phyloP scores from a whole-genome alignment of 2,329 filamentous ascomycete genomes.

The Trichophyton simii region DNA sequence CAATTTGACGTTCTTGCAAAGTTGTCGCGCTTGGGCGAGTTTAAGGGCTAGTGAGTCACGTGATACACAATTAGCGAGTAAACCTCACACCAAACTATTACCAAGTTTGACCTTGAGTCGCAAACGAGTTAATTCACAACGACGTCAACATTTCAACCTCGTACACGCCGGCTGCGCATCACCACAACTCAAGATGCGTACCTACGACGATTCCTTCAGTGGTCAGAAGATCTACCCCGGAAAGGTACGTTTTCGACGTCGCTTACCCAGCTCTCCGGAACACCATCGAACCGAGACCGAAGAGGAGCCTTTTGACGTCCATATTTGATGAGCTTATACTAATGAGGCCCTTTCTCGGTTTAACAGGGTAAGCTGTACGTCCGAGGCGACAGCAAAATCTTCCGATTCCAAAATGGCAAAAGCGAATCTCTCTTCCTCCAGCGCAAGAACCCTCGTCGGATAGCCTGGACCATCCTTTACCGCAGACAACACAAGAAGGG shows the following conservation, averaged over 20 bases:
- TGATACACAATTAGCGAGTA: constrained; percentile 34
- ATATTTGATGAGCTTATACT: constrained; percentile 2
- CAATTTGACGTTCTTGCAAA: background rate
- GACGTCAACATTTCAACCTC: constrained; percentile 24
- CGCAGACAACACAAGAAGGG: constrained; percentile 99
- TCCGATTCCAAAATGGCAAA: constrained; percentile 99
- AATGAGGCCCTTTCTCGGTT: constrained; percentile 17
- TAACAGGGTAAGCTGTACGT: constrained; percentile 96
- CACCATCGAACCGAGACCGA: background rate
- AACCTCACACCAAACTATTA: constrained; percentile 28
- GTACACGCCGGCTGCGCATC: constrained; percentile 33
- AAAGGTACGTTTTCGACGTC: constrained; percentile 48
- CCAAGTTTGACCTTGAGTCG: constrained; percentile 19
- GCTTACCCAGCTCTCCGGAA: background rate
- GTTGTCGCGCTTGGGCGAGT: background rate
- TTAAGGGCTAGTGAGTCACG: constrained; percentile 26
- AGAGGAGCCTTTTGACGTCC: background rate
- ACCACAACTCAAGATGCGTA: constrained; percentile 49
- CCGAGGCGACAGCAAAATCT: constrained; percentile 99
- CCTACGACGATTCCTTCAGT: constrained; percentile 68
- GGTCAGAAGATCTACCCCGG: constrained; percentile 68
- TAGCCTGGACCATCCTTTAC: constrained; percentile 97
- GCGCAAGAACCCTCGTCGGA: constrained; percentile 99
- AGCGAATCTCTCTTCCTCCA: constrained; percentile 99
- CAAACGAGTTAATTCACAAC: constrained; percentile 30